Percentiles rank a stretch among this genome's conserved stretches.
Evolutionary conservation across 2,329 filamentous ascomycete species (phyloP).

Genomic region (Fusarium sp.): DNA sequence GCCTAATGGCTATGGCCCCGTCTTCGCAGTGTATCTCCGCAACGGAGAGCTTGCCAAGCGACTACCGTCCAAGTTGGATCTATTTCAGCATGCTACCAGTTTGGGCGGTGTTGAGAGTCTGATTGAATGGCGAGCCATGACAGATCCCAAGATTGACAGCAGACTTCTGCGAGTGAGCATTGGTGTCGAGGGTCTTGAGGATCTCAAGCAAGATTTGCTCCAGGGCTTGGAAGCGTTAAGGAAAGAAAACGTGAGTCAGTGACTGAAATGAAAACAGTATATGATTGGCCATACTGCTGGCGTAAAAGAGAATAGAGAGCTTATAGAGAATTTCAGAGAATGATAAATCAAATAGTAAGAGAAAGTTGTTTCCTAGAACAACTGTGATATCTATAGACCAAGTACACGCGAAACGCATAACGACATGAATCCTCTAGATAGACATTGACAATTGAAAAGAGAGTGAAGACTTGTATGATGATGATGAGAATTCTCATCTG

Average conservation of each 20-base stretch:
- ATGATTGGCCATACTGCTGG: neutral
- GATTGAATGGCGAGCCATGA: conserved; percentile 97
- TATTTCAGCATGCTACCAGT: conserved; percentile 96
- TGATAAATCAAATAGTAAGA: conserved; percentile 7
- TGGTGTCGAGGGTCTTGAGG: conserved; percentile 88
- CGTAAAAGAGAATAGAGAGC: neutral
- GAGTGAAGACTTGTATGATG: conserved; percentile 2
- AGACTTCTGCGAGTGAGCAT: conserved; percentile 84
- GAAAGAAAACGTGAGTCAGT: conserved; percentile 4
- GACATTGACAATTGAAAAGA: conserved; percentile 8
- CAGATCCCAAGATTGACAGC: conserved; percentile 78
- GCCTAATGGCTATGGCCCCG: conserved; percentile 89
- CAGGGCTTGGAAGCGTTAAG: conserved; percentile 71
- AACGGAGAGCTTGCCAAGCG: conserved; percentile 70
- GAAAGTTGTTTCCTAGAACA: conserved; percentile 3
- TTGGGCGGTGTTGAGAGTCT: conserved; percentile 93
- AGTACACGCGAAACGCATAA: conserved; percentile 4
- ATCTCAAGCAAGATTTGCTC: conserved; percentile 81
- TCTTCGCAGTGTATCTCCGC: conserved; percentile 81
- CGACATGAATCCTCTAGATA: conserved; percentile 1
- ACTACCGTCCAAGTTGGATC: conserved; percentile 80
- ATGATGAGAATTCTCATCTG: conserved; percentile 11
- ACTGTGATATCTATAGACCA: conserved; percentile 1
- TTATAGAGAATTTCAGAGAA: neutral
- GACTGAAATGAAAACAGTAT: neutral